phyloP scores from a whole-genome alignment of 805 yeast species.

The Scheffersomyces stipitis region DNA sequence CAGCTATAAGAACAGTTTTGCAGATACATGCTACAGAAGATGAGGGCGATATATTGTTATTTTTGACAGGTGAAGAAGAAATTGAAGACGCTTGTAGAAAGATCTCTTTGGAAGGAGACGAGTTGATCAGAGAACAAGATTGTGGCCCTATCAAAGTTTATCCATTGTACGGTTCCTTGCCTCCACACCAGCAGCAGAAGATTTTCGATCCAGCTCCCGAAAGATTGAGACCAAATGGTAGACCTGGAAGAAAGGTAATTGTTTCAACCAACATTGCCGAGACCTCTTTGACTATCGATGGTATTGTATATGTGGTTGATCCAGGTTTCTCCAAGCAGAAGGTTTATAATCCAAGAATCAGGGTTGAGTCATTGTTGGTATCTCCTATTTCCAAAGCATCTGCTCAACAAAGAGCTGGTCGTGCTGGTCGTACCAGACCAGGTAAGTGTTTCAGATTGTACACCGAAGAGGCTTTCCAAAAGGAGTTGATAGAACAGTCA shows the following conservation, averaged over 20 bases:
- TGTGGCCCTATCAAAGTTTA: slow-evolving; percentile 89
- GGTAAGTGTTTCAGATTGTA: slow-evolving; percentile 96
- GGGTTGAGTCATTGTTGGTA: slow-evolving; percentile 91
- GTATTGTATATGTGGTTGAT: slow-evolving; percentile 95
- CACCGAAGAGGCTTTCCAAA: slow-evolving; percentile 94
- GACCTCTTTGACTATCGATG: slow-evolving; percentile 96
- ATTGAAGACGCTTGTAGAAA: slow-evolving; percentile 96
- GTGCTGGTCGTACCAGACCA: slow-evolving; percentile 99
- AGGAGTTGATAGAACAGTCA: slow-evolving; percentile 91
- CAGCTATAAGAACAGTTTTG: slow-evolving; percentile 91
- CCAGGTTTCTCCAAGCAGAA: slow-evolving; percentile 97
- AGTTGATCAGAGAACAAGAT: slow-evolving; percentile 79
- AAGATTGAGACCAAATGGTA: slow-evolving; percentile 68
- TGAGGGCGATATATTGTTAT: slow-evolving; percentile 84
- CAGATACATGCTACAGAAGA: slow-evolving; percentile 97
- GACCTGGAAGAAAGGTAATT: slow-evolving; percentile 94
- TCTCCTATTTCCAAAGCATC: slow-evolving; percentile 97
- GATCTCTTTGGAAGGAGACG: slow-evolving; percentile 85
- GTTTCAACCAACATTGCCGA: slow-evolving; percentile 96
- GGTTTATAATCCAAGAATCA: slow-evolving; percentile 91
- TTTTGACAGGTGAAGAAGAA: slow-evolving; percentile 95
- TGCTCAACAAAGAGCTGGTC: slow-evolving; percentile 98
- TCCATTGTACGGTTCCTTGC: slow-evolving; percentile 94
- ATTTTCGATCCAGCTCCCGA: slow-evolving; percentile 90
- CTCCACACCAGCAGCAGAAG: slow-evolving; percentile 92